These are phyloP conservation scores for Cyclostephanos invisitatus DNA, from an alignment of 108 stramenopile species.

Conservation along the genomic window DNA sequence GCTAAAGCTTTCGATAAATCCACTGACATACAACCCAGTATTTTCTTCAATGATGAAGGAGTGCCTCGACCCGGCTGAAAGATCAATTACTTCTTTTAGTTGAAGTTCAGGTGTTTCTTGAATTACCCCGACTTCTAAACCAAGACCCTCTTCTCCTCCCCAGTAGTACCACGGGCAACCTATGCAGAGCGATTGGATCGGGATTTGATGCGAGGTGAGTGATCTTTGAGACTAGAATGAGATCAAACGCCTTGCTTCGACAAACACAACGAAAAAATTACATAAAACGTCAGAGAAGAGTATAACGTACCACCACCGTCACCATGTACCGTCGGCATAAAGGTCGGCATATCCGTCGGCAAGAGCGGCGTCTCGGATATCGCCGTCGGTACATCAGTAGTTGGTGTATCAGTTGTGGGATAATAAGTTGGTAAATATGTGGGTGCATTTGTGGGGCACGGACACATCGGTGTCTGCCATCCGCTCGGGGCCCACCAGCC, in stretches of 20 bases:
- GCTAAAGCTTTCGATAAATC: conserved; percentile 16
- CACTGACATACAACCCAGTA: conserved; percentile 8
- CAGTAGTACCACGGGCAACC: conserved; percentile 28
- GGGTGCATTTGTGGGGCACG: conserved; percentile 4
- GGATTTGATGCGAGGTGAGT: background rate
- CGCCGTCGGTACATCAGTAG: background rate
- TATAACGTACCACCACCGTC: background rate
- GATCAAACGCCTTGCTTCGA: background rate
- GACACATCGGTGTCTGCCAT: background rate
- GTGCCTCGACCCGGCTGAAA: conserved; percentile 22
- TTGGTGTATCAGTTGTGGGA: background rate
- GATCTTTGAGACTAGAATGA: background rate
- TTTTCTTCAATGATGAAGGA: conserved; percentile 15
- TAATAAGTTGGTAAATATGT: conserved; percentile 8
- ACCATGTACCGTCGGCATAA: background rate
- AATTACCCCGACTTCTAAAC: conserved; percentile 2
- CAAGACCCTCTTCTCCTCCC: conserved; percentile 27
- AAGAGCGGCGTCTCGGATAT: background rate
- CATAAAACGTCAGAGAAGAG: background rate
- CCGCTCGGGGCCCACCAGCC: background rate
- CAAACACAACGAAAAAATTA: background rate
- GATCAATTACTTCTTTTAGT: conserved; percentile 12
- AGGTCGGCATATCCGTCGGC: background rate
- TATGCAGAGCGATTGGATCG: background rate
- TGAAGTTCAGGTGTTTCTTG: conserved; percentile 1